Percentiles rank a stretch among this genome's conserved stretches.
These are phyloP conservation scores for Thalassiosira mediterranea DNA, from an alignment of 352 stramenopile genomes.

Conservation along the genomic window DNA sequence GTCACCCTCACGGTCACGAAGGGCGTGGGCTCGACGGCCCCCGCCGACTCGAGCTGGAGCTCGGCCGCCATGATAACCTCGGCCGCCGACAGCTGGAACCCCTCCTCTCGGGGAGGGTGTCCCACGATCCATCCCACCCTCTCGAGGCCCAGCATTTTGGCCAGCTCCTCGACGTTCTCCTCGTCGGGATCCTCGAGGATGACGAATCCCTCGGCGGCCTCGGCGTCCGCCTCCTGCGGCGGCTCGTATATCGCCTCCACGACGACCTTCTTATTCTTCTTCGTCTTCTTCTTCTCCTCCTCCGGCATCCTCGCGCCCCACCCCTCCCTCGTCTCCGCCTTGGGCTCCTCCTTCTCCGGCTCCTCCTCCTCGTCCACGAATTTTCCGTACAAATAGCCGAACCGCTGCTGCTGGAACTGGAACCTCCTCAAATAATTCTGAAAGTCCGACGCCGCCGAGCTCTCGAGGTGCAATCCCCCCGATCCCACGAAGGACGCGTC, in stretches of 20 bases:
- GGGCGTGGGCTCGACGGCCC: conserved; percentile 91
- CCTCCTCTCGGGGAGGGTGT: conserved; percentile 93
- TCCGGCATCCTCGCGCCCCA: conserved; percentile 42
- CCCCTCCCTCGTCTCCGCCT: neutral
- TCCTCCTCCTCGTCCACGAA: conserved; percentile 80
- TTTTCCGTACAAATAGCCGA: conserved; percentile 93
- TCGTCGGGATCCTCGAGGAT: conserved; percentile 91
- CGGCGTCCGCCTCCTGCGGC: conserved; percentile 86
- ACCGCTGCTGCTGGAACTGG: conserved; percentile 92
- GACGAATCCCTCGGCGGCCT: conserved; percentile 87
- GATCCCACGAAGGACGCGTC: conserved; percentile 85
- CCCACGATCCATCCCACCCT: conserved; percentile 98
- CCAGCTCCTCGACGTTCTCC: conserved; percentile 83
- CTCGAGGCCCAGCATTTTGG: conserved; percentile 87
- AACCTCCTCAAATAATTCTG: conserved; percentile 86
- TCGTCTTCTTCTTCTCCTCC: conserved; percentile 80
- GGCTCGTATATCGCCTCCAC: conserved; percentile 97
- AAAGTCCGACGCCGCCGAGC: conserved; percentile 89
- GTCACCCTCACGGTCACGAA: conserved; percentile 97
- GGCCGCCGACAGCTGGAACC: conserved; percentile 91
- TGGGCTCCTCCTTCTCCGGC: conserved; percentile 21
- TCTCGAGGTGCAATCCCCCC: conserved; percentile 87
- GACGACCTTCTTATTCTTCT: conserved; percentile 81
- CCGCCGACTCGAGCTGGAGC: conserved; percentile 91
- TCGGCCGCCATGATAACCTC: conserved; percentile 93